Percentiles rank a stretch among this genome's conserved stretches.
phyloP scores from a whole-genome alignment of 106 monocot genomes.

The Dioscorea zingiberensis region DNA sequence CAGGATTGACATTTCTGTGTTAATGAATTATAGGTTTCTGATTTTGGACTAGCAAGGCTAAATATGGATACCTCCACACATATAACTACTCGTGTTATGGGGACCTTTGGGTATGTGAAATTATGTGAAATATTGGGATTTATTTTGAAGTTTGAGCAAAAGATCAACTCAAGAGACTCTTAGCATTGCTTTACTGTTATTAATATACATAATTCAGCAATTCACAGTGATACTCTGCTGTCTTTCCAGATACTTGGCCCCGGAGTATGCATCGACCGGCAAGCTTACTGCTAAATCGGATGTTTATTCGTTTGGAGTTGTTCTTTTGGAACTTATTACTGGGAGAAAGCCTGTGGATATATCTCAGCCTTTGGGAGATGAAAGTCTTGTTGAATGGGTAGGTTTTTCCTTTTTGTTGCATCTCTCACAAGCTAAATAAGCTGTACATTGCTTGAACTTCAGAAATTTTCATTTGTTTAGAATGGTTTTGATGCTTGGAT shows the following conservation, averaged over 20 bases:
- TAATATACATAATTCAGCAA: not conserved
- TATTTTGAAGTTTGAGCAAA: not conserved
- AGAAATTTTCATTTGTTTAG: not conserved
- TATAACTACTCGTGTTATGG: slow-evolving; percentile 53
- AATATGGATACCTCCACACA: slow-evolving; percentile 31
- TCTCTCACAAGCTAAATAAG: not conserved
- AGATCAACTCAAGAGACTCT: not conserved
- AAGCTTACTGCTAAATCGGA: slow-evolving; percentile 46
- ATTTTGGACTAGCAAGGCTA: slow-evolving; percentile 58
- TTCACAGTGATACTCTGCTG: not conserved
- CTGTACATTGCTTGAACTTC: not conserved
- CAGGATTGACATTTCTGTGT: too few species aligned
- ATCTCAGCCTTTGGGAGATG: slow-evolving; percentile 43
- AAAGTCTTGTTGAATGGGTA: slow-evolving; percentile 65
- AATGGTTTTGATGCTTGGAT: too few species aligned
- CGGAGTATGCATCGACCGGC: slow-evolving; percentile 50
- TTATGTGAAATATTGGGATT: not conserved
- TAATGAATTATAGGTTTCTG: slow-evolving; percentile 29
- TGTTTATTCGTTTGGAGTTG: slow-evolving; percentile 55
- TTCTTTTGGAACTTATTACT: slow-evolving; percentile 44
- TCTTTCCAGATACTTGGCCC: slow-evolving; percentile 43
- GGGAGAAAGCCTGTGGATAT: slow-evolving; percentile 45
- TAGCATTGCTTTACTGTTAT: not conserved
- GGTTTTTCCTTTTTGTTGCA: slow-evolving; percentile 1
- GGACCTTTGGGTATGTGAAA: slow-evolving; percentile 44